These are phyloP conservation scores for Lepidium campestre DNA, from an alignment of 441 rosid genomes.

Conservation along the genomic window DNA sequence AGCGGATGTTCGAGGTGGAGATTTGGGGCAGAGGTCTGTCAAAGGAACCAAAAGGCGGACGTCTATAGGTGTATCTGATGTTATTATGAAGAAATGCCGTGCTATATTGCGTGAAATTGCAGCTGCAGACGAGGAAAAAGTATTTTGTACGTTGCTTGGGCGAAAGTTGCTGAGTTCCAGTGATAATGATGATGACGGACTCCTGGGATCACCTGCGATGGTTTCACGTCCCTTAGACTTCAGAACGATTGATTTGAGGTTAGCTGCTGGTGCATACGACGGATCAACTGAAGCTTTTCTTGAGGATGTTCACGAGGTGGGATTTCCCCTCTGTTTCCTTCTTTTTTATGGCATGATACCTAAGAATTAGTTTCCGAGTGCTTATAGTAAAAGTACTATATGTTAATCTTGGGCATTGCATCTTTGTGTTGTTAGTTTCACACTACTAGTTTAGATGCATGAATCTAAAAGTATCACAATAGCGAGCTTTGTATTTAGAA, in stretches of 20 bases:
- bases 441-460: neutral
- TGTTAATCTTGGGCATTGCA: neutral
- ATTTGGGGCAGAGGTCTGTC: conserved; percentile 43
- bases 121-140: conserved; percentile 80
- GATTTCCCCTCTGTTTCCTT: conserved; percentile 16
- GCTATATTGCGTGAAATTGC: conserved; percentile 74
- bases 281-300: conserved; percentile 90
- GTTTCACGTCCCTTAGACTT: conserved; percentile 96
- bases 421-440: neutral
- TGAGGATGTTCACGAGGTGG: conserved; percentile 96
- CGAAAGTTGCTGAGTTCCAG: conserved; percentile 60
- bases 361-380: conserved; percentile 12
- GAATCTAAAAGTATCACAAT: neutral
- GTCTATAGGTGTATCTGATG: conserved; percentile 54
- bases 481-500: neutral
- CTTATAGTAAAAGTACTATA: neutral
- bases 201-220: conserved; percentile 97
- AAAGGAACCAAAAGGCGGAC: conserved; percentile 58
- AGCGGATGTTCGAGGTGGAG: conserved; percentile 54
- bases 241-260: conserved; percentile 92
- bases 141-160: conserved; percentile 88
- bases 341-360: neutral
- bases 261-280: conserved; percentile 87
- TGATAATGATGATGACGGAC: conserved; percentile 94
- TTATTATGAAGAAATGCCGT: conserved; percentile 91